Conservation (phyloP, 2,329 filamentous ascomycete species). For the Teratosphaeria gauchensis region DNA sequence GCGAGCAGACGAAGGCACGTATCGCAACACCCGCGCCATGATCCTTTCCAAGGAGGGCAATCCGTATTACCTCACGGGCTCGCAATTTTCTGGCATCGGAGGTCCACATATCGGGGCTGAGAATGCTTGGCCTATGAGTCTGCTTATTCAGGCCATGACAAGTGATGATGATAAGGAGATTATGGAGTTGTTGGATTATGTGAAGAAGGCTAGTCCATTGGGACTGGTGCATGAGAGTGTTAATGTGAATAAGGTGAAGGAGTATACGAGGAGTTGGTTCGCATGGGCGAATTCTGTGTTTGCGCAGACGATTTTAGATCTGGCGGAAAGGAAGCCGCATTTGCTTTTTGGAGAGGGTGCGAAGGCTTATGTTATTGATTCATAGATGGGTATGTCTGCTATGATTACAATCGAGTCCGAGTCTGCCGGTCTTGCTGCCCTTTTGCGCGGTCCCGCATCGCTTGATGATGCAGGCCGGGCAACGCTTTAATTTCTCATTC, state of each 20-base stretch:
- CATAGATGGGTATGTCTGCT: neutral
- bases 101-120: slow-evolving; percentile 73
- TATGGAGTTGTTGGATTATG: slow-evolving; percentile 56
- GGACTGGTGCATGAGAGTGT: slow-evolving; percentile 90
- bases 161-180: slow-evolving; percentile 79
- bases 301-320: slow-evolving; percentile 79
- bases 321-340: slow-evolving; percentile 81
- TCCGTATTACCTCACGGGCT: slow-evolving; percentile 76
- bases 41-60: slow-evolving; percentile 67
- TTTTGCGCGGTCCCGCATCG: too few relatives aligned
- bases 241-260: slow-evolving; percentile 59
- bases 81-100: slow-evolving; percentile 76
- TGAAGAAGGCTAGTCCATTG: slow-evolving; percentile 64
- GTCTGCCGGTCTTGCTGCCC: too few relatives aligned
- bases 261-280: slow-evolving; percentile 89
- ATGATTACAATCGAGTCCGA: neutral
- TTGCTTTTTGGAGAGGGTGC: slow-evolving; percentile 64
- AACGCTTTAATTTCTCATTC: too few relatives aligned
- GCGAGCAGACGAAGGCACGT: slow-evolving; percentile 54
- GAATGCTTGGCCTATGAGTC: slow-evolving; percentile 94
- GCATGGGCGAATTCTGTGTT: slow-evolving; percentile 98
- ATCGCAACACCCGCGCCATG: slow-evolving; percentile 81
- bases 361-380: slow-evolving; percentile 41
- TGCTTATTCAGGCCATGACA: slow-evolving; percentile 86
- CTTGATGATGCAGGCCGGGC: too few relatives aligned